These are phyloP conservation scores for Pythium aphanidermatum DNA, from an alignment of 352 stramenopile species.

Conservation along the genomic window DNA sequence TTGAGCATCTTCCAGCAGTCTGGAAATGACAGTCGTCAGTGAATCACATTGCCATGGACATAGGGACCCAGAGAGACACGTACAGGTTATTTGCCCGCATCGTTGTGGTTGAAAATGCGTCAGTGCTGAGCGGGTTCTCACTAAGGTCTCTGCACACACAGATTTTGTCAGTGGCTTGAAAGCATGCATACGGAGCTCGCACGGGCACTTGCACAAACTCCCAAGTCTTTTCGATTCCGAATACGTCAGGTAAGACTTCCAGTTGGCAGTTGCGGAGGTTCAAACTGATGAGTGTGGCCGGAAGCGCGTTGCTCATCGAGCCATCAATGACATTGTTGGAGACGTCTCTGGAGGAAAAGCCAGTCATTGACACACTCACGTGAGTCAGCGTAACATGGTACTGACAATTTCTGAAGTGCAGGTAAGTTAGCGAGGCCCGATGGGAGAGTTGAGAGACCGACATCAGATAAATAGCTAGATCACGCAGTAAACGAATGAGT, in stretches of 20 bases:
- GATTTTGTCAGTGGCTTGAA: too few species aligned
- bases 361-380: too few species aligned
- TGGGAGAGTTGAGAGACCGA: conserved; percentile 4
- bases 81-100: conserved; percentile 16
- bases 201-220: conserved; percentile 11
- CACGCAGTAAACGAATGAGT: too few species aligned
- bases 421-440: conserved; percentile 16
- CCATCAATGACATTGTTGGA: conserved; percentile 17
- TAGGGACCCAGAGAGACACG: too few species aligned
- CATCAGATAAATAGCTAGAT: conserved; percentile 15
- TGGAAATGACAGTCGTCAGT: too few species aligned
- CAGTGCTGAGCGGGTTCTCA: conserved; percentile 12
- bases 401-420: conserved; percentile 8
- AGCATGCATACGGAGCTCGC: too few species aligned
- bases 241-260: conserved; percentile 11
- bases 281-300: conserved; percentile 11
- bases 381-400: background rate
- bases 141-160: conserved; percentile 18
- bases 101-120: conserved; percentile 8
- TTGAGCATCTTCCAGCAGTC: conserved; percentile 15
- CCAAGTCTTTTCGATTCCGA: conserved; percentile 21
- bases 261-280: conserved; percentile 18
- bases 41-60: too few species aligned
- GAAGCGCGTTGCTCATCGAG: conserved; percentile 5
- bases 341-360: conserved; percentile 4